Base-by-base conservation (phyloP, 225 moss, liverwort and hornwort genomes). In the Climacium dendroides region DNA sequence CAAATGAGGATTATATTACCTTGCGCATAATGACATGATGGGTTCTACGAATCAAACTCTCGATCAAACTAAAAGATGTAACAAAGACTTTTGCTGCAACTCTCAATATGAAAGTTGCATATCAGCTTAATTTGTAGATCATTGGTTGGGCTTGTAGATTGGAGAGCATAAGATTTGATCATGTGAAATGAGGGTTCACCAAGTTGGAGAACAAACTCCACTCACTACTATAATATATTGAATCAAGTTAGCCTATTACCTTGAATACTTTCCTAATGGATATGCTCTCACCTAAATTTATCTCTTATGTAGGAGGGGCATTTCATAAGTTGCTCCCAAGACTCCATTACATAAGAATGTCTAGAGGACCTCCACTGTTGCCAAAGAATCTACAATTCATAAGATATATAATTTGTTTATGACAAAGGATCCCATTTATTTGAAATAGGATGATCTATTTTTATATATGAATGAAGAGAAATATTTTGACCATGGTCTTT, bases 11-110 rank as follows among this genome's bases (percentile, higher is more conserved):
- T 12, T n/a, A 67, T 23, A 37, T 67, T 4, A 13, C 23, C 23
- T 22, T 22, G 7, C 6, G 22, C 1, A 6, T 67, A 67, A 67
- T 67, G 23, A 22, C 23, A 4, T 37, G 11, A 7, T 13, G 2
- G 4, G 2, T 13, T 67, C 0, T 13, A 0, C 13, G 7, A 13
- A 23, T 67, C 37, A 67, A n/a, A n/a, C n/a, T n/a, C n/a, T n/a
- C n/a, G n/a, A n/a, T n/a, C n/a, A n/a, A 67, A n/a, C 7, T 13
- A 13, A 13, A 37, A 67, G 13, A 37, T 39, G 39, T 39, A 0
- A 24, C 5, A 19, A 64, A 64, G 13, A 43, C 13, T 43, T 9
- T 43, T 26, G 2, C 9, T 43, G 9, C 0, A 1, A 0, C 43
- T 26, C 26, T 71, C 0, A 0, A 25, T 70, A 41, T 15, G 2